Evolutionary conservation across 345 rosid genomes (phyloP).

Genomic region (Linum trigynum): DNA sequence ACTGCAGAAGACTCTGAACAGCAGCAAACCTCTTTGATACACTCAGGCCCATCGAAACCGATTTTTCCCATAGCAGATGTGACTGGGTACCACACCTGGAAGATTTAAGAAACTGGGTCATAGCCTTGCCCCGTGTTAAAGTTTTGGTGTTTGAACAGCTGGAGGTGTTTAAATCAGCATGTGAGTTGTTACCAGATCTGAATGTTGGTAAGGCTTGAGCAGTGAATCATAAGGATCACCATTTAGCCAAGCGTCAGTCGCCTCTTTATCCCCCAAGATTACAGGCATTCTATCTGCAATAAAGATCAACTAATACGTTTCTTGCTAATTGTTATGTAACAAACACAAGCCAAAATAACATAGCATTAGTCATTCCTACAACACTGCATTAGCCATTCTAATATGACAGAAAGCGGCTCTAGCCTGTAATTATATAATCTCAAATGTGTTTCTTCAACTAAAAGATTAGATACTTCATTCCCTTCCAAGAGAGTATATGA

Average conservation of each 20-base stretch:
- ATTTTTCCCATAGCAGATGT: constrained; percentile 79
- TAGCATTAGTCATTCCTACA: not conserved
- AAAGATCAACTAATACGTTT: not conserved
- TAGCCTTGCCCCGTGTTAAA: not conserved
- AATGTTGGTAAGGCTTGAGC: constrained; percentile 59
- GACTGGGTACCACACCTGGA: constrained; percentile 78
- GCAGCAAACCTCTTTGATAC: constrained; percentile 56
- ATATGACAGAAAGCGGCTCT: no score
- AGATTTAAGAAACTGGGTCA: not conserved
- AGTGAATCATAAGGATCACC: constrained; percentile 38
- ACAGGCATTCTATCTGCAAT: constrained; percentile 83
- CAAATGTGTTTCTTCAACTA: no score
- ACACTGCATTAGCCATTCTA: not conserved
- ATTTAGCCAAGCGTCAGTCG: constrained; percentile 57
- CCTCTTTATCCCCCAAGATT: constrained; percentile 61
- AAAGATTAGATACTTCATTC: no score
- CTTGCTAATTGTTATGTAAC: not conserved
- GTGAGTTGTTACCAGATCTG: constrained; percentile 55
- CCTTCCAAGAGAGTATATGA: no score
- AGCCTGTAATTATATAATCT: no score
- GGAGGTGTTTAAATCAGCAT: constrained; percentile 2
- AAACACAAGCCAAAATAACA: not conserved
- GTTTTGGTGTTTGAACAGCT: constrained; percentile 2
- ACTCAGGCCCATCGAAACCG: constrained; percentile 81
- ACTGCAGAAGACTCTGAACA: not conserved